Conservation (phyloP, 495 filamentous ascomycete genomes). For the Talaromyces adpressus region DNA sequence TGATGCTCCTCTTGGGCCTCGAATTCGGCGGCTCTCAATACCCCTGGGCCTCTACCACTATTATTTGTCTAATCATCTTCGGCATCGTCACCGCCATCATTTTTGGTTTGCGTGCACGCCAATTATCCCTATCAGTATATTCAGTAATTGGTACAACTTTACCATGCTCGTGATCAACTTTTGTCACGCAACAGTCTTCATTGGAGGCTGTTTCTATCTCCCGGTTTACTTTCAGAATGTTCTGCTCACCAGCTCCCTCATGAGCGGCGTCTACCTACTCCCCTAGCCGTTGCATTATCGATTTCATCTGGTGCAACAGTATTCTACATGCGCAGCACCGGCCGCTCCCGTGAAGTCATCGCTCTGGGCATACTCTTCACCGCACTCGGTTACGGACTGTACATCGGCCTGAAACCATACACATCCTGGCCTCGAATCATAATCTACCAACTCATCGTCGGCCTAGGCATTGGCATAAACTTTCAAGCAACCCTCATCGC, state of each 20-base stretch:
- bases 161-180: slow-evolving; percentile 51
- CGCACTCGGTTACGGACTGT: slow-evolving; percentile 46
- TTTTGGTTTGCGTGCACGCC: slow-evolving; percentile 69
- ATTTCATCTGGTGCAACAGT: slow-evolving; percentile 55
- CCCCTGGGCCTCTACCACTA: slow-evolving; percentile 67
- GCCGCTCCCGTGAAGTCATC: slow-evolving; percentile 42
- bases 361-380: slow-evolving; percentile 42
- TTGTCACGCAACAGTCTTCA: slow-evolving; percentile 67
- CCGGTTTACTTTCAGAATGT: slow-evolving; percentile 76
- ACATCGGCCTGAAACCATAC: slow-evolving; percentile 40
- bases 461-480: slow-evolving; percentile 47
- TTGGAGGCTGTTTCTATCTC: slow-evolving; percentile 65
- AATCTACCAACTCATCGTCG: slow-evolving; percentile 46
- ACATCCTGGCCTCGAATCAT: slow-evolving; percentile 45
- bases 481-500: slow-evolving; percentile 54
- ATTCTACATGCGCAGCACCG: slow-evolving; percentile 65
- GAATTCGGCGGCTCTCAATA: slow-evolving; percentile 67
- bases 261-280: slow-evolving; percentile 75
- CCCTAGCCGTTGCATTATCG: slow-evolving; percentile 63
- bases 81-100: slow-evolving; percentile 53
- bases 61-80: slow-evolving; percentile 74
- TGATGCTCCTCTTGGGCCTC: slow-evolving; percentile 77
- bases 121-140: slow-evolving; percentile 67
- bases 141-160: slow-evolving; percentile 51
- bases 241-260: slow-evolving; percentile 61